Conservation (phyloP, 202 grass and related monocot species). For the Hordeum pubiflorum region DNA sequence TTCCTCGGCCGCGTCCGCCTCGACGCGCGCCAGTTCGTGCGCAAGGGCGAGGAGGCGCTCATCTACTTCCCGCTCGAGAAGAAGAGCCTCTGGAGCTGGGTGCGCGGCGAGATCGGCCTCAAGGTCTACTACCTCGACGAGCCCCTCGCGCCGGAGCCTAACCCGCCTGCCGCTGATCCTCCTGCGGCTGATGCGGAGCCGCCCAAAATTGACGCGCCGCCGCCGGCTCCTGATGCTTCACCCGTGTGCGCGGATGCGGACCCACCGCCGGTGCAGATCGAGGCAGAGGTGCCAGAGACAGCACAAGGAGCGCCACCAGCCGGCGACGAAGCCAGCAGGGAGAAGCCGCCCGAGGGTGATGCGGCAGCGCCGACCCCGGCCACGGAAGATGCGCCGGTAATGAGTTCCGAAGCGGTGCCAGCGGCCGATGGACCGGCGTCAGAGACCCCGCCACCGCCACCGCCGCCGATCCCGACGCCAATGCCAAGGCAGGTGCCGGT, state of each 20-base stretch:
- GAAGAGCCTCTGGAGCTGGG: slow-evolving; percentile 73
- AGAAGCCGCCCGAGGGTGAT: slow-evolving; percentile 8
- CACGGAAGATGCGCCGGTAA: not conserved
- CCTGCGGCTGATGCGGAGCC: not conserved
- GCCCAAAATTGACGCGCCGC: not conserved
- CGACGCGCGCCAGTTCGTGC: slow-evolving; percentile 64
- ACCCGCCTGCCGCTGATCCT: not conserved
- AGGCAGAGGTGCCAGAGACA: not conserved
- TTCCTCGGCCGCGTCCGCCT: slow-evolving; percentile 79
- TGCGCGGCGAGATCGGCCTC: slow-evolving; percentile 71
- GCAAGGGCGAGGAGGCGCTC: slow-evolving; percentile 85
- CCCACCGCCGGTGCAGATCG: not conserved
- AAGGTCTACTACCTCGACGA: slow-evolving; percentile 75
- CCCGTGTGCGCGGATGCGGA: not conserved
- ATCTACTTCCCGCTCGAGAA: slow-evolving; percentile 80
- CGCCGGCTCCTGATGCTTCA: not conserved
- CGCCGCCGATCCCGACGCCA: not conserved
- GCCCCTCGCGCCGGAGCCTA: slow-evolving; percentile 15
- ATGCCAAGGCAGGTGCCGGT: slow-evolving; percentile 37
- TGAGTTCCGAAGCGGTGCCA: slow-evolving; percentile 13
- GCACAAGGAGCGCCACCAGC: not conserved
- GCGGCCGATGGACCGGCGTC: not conserved
- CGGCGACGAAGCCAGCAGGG: not conserved
- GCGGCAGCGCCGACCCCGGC: not conserved
- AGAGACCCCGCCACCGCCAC: slow-evolving; percentile 7